Evolutionary conservation across 495 filamentous ascomycete species (phyloP).

Genomic region (Xanthoparmelia taractica): DNA sequence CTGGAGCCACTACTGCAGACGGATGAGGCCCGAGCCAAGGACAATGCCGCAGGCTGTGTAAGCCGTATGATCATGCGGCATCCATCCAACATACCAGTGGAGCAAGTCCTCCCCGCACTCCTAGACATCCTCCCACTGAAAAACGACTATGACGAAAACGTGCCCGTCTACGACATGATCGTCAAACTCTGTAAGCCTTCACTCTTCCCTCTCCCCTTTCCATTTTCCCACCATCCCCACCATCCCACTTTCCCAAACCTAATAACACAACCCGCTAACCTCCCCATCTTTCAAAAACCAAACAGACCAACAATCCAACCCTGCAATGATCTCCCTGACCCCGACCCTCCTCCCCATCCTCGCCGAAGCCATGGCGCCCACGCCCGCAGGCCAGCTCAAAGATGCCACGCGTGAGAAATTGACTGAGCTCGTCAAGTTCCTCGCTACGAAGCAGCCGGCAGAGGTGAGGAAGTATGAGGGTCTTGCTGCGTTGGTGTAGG

Average conservation of each 20-base stretch:
- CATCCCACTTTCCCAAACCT: neutral
- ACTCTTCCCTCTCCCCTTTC: slow-evolving; percentile 7
- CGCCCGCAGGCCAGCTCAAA: slow-evolving; percentile 69
- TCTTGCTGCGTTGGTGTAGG: slow-evolving; percentile 21
- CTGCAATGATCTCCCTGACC: slow-evolving; percentile 67
- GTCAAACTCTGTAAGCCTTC: slow-evolving; percentile 68
- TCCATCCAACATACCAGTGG: slow-evolving; percentile 67
- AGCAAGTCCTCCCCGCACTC: slow-evolving; percentile 73
- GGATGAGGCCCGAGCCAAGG: slow-evolving; percentile 67
- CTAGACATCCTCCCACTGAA: slow-evolving; percentile 75
- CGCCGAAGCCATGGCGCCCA: slow-evolving; percentile 63
- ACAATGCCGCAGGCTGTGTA: slow-evolving; percentile 91
- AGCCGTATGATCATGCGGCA: slow-evolving; percentile 83
- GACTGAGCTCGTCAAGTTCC: slow-evolving; percentile 61
- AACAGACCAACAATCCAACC: slow-evolving; percentile 62
- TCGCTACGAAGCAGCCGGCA: slow-evolving; percentile 44
- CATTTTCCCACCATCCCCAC: neutral
- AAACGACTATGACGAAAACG: slow-evolving; percentile 96
- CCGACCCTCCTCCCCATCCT: slow-evolving; percentile 71
- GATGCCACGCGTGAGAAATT: slow-evolving; percentile 67
- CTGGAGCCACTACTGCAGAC: slow-evolving; percentile 76
- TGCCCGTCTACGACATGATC: slow-evolving; percentile 80
- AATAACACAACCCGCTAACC: neutral
- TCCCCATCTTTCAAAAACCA: too few relatives aligned
- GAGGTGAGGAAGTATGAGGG: slow-evolving; percentile 25